Evolutionary conservation across 768 basidiomycete species (phyloP), one percentile per base, ranked within the genome.

Genomic region (Tephrocybe sp.): DNA sequence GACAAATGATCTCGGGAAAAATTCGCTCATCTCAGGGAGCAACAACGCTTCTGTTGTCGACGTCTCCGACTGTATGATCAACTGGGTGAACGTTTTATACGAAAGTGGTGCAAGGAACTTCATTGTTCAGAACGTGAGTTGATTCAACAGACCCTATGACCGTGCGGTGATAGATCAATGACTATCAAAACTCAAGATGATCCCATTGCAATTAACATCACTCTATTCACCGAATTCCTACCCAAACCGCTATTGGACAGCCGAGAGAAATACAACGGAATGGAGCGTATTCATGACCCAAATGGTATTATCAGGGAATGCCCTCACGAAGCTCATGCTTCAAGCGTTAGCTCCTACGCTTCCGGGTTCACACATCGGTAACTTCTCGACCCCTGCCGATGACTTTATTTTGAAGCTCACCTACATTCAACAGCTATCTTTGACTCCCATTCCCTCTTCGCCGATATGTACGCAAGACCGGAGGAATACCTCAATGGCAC

Each of bases 111-210:
- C 80, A 1, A 69, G 83, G 38, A 83, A 86, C 57, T 84, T 86
- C 58, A 61, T 86, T 46, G 80, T 86, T 68, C 81, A 83, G 54
- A 85, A 84, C 56, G 84, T 83, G 52, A 64, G 79, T 59, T 38
- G n/a, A 37, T 29, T 29, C 6, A 5, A 29, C 27, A 11, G 27
- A 11, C 5, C 3, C 12, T 19, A 36, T 36, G 5, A 44, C 38
- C 22, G 19, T 15, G 19, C 42, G 21, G 18, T 34, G 7, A 10
- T 19, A 11, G 33, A 4, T 43, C 25, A 38, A 18, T 45, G 29
- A 40, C n/a, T 2, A 3, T 6, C 11, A 23, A 10, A 24, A 36
- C 34, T n/a, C 18, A 53, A 82, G 80, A 80, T 84, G 68, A 71
- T 81, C 39, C 82, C 81, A 5, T 69, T 84, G 23, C 68, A 83